Evolutionary conservation across 75 land plant genomes (phyloP).

Genomic region (Sequoia sempervirens): DNA sequence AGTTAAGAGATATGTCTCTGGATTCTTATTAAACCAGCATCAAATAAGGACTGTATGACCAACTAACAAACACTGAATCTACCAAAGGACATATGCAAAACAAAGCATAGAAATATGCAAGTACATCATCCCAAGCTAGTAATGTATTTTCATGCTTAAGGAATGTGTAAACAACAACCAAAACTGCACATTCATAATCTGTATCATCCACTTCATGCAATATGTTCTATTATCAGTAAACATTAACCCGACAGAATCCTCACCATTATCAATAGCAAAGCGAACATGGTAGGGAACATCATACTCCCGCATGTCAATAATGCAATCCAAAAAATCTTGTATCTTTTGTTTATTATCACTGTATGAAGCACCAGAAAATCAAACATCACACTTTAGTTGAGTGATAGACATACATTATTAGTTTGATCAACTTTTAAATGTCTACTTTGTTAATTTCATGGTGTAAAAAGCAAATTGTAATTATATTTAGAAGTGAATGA

Average conservation of each 20-base stretch:
- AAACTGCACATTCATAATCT: background rate
- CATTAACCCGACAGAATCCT: background rate
- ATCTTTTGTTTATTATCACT: constrained; percentile 51
- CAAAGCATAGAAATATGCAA: background rate
- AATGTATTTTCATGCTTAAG: background rate
- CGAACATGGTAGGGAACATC: constrained; percentile 99
- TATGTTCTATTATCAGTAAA: background rate
- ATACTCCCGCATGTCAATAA: constrained; percentile 90
- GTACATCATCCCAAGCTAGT: background rate
- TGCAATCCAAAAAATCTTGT: constrained; percentile 73
- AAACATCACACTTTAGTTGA: background rate
- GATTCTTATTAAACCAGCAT: background rate
- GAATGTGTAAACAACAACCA: background rate
- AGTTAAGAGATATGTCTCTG: background rate
- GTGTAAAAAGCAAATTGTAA: background rate
- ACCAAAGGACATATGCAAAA: background rate
- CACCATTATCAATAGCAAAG: constrained; percentile 94
- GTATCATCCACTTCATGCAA: background rate
- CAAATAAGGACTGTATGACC: background rate
- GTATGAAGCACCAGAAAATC: constrained; percentile 4
- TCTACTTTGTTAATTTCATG: background rate
- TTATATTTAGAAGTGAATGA: background rate
- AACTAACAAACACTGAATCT: background rate
- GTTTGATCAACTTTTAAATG: background rate
- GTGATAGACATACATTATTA: background rate